Conservation (phyloP, 345 rosid genomes). For the Punica granatum region DNA sequence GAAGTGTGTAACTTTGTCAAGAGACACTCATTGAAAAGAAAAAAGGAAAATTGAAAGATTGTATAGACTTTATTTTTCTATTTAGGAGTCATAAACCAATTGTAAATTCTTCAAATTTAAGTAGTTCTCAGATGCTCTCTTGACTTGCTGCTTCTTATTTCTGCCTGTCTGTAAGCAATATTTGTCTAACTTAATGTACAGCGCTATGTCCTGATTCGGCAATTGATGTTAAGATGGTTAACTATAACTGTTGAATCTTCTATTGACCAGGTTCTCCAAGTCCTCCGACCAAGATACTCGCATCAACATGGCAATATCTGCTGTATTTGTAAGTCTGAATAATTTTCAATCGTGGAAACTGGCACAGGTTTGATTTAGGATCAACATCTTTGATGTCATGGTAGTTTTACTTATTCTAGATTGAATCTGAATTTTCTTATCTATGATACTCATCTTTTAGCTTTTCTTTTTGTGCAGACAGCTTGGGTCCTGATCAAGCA, state of each 20-base stretch:
- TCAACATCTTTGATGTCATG: neutral
- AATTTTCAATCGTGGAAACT: neutral
- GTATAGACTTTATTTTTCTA: neutral
- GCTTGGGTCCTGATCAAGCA: constrained; percentile 77
- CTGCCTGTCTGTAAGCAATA: neutral
- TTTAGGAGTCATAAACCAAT: neutral
- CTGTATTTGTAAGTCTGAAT: constrained; percentile 70
- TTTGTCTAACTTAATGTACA: neutral
- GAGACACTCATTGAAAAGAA: no score
- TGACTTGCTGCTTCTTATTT: neutral
- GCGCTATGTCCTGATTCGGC: neutral
- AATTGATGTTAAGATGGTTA: neutral
- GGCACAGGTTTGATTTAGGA: neutral
- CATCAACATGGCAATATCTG: constrained; percentile 86
- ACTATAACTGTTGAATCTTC: constrained; percentile 1
- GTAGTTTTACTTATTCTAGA: no score
- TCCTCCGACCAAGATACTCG: constrained; percentile 50
- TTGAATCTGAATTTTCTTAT: neutral
- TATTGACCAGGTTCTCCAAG: constrained; percentile 55
- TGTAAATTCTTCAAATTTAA: neutral
- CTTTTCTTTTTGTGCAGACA: constrained; percentile 37
- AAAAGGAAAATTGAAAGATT: no score
- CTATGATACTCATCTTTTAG: neutral
- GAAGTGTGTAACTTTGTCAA: neutral
- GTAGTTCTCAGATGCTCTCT: neutral